Base-by-base conservation (phyloP, 495 filamentous ascomycete species). In the Tuber microsphaerosporum region DNA sequence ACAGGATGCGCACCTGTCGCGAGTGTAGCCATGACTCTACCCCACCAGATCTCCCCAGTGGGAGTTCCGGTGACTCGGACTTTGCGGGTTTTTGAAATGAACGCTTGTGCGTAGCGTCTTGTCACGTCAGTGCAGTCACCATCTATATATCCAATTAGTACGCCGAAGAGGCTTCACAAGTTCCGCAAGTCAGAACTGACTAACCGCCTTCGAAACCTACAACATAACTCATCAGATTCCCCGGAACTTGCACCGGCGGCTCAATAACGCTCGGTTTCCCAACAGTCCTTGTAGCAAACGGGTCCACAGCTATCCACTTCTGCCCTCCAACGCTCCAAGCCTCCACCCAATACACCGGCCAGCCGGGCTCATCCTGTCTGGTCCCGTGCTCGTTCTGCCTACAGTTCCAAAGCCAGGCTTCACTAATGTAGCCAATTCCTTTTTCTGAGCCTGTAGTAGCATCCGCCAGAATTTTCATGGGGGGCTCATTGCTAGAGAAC, bases 261-360 rank as follows among this genome's bases (percentile, higher is more conserved):
- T 97, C 94, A 46, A 97, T 86, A 5, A 87, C 87, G 48, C 80
- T 83, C 2, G 93, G 89, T 78, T 92, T 94, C 79, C 88, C 90
- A 42, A 94, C 87, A 0, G 92, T 90, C 56, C 86, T 85, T 3
- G 93, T 97, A 44, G 94, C 92, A 5, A 97, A 81, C 0, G 94
- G 91, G 81, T 99, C 96, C 39, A 95, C 88, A 1, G 93, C 88
- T 71, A 97, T 87, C 94, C 94, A 98, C 86, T 93, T 97, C 82
- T 97, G 91, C 44, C 91, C 86, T 20, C 90, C 91, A 74, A 89
- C 85, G 80, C 97, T 92, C 80, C 96, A 93, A 3, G 92, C 91
- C 84, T 99, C 95, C 2, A 97, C 90, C 95, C 95, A 99, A 82
- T 92, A 97, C 8, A 98, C 85, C 0, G 95, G 96, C 76, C 89